Conservation (phyloP, 352 stramenopile species). For the Phytopythium montanum region DNA sequence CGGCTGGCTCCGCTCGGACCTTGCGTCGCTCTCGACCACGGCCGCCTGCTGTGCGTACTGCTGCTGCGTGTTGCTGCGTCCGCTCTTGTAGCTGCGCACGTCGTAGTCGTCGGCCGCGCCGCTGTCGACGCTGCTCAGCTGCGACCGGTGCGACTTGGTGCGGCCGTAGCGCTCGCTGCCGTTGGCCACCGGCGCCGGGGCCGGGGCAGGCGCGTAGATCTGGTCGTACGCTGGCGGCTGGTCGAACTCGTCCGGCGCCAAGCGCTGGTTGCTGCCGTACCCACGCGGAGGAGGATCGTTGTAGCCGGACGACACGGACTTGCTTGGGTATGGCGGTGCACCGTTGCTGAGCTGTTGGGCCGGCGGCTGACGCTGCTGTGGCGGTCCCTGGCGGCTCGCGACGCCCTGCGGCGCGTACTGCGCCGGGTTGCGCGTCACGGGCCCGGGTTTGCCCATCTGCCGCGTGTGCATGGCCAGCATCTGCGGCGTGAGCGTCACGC, state of each 20-base stretch:
- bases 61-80: background rate
- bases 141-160: conserved; percentile 1
- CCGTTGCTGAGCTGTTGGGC: conserved; percentile 1
- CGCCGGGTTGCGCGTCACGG: conserved; percentile 23
- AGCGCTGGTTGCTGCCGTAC: background rate
- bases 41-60: background rate
- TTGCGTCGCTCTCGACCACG: background rate
- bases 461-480: conserved; percentile 48
- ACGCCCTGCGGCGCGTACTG: conserved; percentile 13
- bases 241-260: conserved; percentile 7
- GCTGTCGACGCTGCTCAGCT: conserved; percentile 1
- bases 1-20: conserved; percentile 1
- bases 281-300: background rate
- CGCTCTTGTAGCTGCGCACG: conserved; percentile 1
- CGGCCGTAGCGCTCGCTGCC: background rate
- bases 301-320: background rate
- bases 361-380: background rate
- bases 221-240: conserved; percentile 12
- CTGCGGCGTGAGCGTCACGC: conserved; percentile 40
- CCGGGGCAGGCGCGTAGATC: background rate
- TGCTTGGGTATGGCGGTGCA: background rate
- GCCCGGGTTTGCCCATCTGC: conserved; percentile 35
- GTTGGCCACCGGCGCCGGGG: background rate
- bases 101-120: conserved; percentile 1
- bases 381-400: conserved; percentile 14